These are phyloP conservation scores for Aspergillus felis DNA, from an alignment of 2,329 filamentous ascomycete genomes.

Conservation along the genomic window DNA sequence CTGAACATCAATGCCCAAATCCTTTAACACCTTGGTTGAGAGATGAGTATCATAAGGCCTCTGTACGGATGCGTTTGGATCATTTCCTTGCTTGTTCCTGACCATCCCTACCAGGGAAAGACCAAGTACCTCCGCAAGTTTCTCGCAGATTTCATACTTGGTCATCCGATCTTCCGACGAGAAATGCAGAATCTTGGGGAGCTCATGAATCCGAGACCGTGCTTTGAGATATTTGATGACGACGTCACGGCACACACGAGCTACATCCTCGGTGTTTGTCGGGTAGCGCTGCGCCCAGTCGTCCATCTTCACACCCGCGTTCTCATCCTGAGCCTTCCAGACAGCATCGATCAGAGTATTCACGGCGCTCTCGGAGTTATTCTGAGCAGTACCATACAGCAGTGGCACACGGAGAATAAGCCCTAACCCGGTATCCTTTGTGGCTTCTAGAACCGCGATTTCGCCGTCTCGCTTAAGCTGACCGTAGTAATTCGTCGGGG, in stretches of 20 bases:
- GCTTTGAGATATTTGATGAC: slow-evolving; percentile 62
- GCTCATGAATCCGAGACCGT: slow-evolving; percentile 45
- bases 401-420: slow-evolving; percentile 78
- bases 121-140: slow-evolving; percentile 75
- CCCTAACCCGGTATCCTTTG: slow-evolving; percentile 50
- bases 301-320: slow-evolving; percentile 69
- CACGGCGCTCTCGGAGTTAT: slow-evolving; percentile 72
- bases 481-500: slow-evolving; percentile 75
- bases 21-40: slow-evolving; percentile 68
- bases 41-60: slow-evolving; percentile 86
- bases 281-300: slow-evolving; percentile 82
- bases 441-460: slow-evolving; percentile 64
- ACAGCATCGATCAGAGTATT: slow-evolving; percentile 75
- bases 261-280: slow-evolving; percentile 85
- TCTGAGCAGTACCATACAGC: slow-evolving; percentile 73
- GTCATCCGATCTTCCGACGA: slow-evolving; percentile 81
- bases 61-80: slow-evolving; percentile 66
- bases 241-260: slow-evolving; percentile 71
- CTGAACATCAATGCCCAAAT: slow-evolving; percentile 69
- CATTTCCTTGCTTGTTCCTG: slow-evolving; percentile 64
- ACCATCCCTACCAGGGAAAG: slow-evolving; percentile 65
- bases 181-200: slow-evolving; percentile 76
- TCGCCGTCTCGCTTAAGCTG: slow-evolving; percentile 70
- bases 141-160: slow-evolving; percentile 82
- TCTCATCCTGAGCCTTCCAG: slow-evolving; percentile 65